Base-by-base conservation (phyloP, 2,329 filamentous ascomycete genomes). In the Claviceps purpurea region DNA sequence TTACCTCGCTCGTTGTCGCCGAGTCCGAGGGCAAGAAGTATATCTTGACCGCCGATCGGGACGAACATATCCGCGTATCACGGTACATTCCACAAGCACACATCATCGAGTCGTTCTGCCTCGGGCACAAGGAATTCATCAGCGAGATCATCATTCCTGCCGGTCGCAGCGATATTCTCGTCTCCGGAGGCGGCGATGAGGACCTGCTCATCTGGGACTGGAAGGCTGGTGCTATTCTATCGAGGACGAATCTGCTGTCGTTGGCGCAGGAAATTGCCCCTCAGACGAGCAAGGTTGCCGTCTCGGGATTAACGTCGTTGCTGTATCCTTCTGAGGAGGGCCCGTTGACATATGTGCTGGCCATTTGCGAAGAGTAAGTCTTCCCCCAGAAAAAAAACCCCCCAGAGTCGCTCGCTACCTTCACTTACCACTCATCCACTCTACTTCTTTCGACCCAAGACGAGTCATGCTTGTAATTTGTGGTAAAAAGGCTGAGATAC, bases 171-270 rank as follows among this genome's bases (percentile, higher is more conserved):
- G 74, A 81, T n/a, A 59, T 85, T 1, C 75, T 98, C 34, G 70
- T 97, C 37, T 95, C 89, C 5, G 93, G 88, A 10, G 91, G 91
- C 48, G 93, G 91, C 4, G 91, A 97, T 60, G 74, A 84, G 54
- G 77, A 84, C 56, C 62, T 98, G 10, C 80, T 85, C 55, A 71
- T 90, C 0, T 98, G 90, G 90, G 75, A 90, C 56, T 98, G 91
- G 91, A 68, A 70, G 43, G 68, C 67, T 0, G 77, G 76, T 16
- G 67, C 64, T 18, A 62, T 86, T 26, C 61, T 82, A 0, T 72
- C 75, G 24, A 80, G 73, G 59, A 65, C 76, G 2, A 74, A 78
- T 54, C 57, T 89, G 18, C 66, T 77, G 5, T 61, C 61, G 1
- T 64, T 70, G 6, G 72, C 73, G 1, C 65, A 65, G 51, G 60